A percentile compares a stretch with the other conserved stretches of the same genome.
These are phyloP conservation scores for Plicaturopsis crispa DNA, from an alignment of 768 basidiomycete species.

Conservation along the genomic window DNA sequence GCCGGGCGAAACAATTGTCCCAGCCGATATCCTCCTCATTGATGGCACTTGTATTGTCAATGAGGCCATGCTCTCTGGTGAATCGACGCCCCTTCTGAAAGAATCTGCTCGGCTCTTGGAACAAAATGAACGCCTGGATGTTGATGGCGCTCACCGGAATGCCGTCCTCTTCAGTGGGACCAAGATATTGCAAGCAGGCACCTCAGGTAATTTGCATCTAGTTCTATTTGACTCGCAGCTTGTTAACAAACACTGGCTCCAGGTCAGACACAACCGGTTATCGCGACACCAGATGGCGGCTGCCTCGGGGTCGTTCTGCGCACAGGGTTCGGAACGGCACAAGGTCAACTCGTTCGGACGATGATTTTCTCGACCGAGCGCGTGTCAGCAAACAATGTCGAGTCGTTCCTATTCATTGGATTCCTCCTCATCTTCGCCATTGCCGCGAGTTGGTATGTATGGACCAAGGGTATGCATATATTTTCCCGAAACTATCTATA, in stretches of 20 bases:
- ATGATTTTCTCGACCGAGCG: conserved; percentile 99
- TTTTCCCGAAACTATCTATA: not conserved
- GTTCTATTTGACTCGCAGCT: conserved; percentile 1
- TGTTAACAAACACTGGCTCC: no score
- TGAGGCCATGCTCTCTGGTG: conserved; percentile 98
- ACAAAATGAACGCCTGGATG: conserved; percentile 65
- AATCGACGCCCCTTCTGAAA: conserved; percentile 94
- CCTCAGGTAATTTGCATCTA: conserved; percentile 29
- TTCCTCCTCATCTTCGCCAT: conserved; percentile 97
- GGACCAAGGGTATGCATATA: conserved; percentile 87
- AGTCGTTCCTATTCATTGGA: conserved; percentile 96
- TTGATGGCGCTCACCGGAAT: conserved; percentile 83
- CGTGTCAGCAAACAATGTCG: conserved; percentile 91
- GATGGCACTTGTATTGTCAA: conserved; percentile 95
- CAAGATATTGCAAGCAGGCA: conserved; percentile 85
- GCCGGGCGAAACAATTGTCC: conserved; percentile 78
- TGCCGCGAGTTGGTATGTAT: conserved; percentile 97
- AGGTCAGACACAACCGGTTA: conserved; percentile 27
- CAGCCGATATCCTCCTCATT: conserved; percentile 89
- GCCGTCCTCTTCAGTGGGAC: conserved; percentile 91
- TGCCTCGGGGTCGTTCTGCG: conserved; percentile 89
- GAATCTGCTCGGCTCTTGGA: conserved; percentile 89
- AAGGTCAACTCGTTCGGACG: conserved; percentile 94
- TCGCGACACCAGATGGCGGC: conserved; percentile 82
- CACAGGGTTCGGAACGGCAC: conserved; percentile 96